Base-by-base conservation (phyloP, 1,139 yeast genomes). In the Yamadazyma membranifaciens region DNA sequence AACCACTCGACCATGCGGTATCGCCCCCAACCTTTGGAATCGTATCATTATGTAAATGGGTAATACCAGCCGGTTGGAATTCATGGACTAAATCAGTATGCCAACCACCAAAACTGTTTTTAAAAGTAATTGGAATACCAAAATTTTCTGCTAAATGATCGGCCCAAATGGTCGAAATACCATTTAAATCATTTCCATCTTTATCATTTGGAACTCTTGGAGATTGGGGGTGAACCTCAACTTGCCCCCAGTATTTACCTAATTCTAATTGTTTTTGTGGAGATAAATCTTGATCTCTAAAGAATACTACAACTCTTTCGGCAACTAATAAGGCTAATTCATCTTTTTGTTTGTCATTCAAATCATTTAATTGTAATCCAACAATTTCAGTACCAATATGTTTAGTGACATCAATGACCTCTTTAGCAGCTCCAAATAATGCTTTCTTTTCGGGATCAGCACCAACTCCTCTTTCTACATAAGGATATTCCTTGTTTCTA, bases 401-500 rank as follows among this genome's bases (percentile, higher is more conserved):
- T 44, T 68, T 71, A 36, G 80, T 73, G 47, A 75, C 60, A 44
- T 76, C 47, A 32, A 50, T 65, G 13, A 76, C 78, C 50, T 74
- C 74, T 42, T 58, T 66, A 16, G 78, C 81, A 40, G 79, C 79
- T n/a, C 73, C 69, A 34, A 76, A 63, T 36, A 76, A 55, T 4
- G 78, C 75, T 54, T 70, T 74, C 63, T 75, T 75, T 45, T 73
- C 79, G 4, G 75, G 76, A 48, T 75, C 80, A 27, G 80, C 81
- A 46, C 63, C 62, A 41, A 57, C 59, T 33, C 75, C 80, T 46
- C 80, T 57, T 45, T 74, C 80, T 39, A 65, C 55, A 48, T 67
- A 75, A 20, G 65, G 67, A 49, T 55, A 60, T 24, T 62, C 74
- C 40, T 63, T 55, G 42, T 61, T 60, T 55, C 80, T 68, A 33